Conservation (phyloP, 305 asterid species). For the Fraxinus greggii region DNA sequence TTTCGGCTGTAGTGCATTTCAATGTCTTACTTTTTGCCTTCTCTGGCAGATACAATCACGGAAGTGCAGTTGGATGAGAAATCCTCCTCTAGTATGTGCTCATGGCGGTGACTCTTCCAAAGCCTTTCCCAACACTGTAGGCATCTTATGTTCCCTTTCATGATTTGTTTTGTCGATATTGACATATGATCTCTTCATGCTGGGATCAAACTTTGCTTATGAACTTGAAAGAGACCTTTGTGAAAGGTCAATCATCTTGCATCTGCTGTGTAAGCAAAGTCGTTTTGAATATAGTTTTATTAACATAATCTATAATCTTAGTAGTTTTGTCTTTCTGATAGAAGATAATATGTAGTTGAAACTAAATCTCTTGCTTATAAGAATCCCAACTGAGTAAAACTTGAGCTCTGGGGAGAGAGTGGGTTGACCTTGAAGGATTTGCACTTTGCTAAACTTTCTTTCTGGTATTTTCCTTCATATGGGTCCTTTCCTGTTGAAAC, state of each 20-base stretch:
- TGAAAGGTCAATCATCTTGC: constrained; percentile 1
- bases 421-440: neutral
- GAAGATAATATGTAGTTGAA: neutral
- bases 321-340: neutral
- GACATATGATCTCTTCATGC: neutral
- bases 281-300: neutral
- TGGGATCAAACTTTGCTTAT: neutral
- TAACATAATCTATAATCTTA: neutral
- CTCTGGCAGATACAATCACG: constrained; percentile 53
- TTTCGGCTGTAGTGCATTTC: neutral
- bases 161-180: constrained; percentile 13
- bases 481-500: neutral
- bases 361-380: neutral
- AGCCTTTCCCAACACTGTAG: constrained; percentile 93
- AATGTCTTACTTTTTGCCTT: constrained; percentile 20
- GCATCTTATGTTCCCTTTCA: constrained; percentile 26
- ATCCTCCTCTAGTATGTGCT: constrained; percentile 90
- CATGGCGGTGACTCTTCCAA: constrained; percentile 95
- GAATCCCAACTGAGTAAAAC: neutral
- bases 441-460: neutral
- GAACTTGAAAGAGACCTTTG: neutral
- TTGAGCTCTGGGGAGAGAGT: neutral
- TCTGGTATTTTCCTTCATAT: neutral
- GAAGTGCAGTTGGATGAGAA: constrained; percentile 75
- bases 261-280: constrained; percentile 1